A percentile compares a stretch with the other conserved stretches of the same genome.
These are phyloP conservation scores for Dissophora globulifera DNA, from an alignment of 192 early-diverging fungal genomes.

Conservation along the genomic window DNA sequence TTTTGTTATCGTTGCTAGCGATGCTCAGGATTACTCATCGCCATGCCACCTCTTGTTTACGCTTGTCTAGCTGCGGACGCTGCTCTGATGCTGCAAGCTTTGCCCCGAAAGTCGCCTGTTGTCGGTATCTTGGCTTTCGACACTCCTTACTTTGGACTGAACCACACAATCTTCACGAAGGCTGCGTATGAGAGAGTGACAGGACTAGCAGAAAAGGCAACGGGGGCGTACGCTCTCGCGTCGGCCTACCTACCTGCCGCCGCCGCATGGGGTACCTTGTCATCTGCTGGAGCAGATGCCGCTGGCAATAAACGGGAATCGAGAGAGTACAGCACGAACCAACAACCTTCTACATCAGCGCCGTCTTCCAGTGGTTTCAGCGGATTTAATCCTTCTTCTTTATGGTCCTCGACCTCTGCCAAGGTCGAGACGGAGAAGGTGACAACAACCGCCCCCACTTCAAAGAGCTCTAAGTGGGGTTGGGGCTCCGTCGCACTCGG, in stretches of 20 bases:
- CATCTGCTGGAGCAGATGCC: not conserved
- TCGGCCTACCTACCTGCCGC: constrained; percentile 23
- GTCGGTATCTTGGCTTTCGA: constrained; percentile 67
- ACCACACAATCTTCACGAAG: constrained; percentile 50
- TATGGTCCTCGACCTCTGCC: constrained; percentile 12
- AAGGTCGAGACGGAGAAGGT: constrained; percentile 17
- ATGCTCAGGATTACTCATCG: too few relatives aligned
- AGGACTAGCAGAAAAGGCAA: constrained; percentile 45
- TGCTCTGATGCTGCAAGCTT: constrained; percentile 40
- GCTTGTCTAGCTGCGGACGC: constrained; percentile 58
- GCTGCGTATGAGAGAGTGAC: constrained; percentile 50
- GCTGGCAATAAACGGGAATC: not conserved
- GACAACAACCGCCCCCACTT: constrained; percentile 7
- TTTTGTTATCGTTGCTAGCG: too few relatives aligned
- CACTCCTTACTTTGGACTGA: constrained; percentile 65
- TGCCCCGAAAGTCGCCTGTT: constrained; percentile 22
- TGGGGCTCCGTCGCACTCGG: constrained; percentile 51
- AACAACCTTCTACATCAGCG: not conserved
- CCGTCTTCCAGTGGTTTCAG: constrained; percentile 18
- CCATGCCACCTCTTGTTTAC: not conserved
- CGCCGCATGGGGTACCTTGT: constrained; percentile 8
- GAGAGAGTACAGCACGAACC: not conserved
- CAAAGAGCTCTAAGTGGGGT: constrained; percentile 54
- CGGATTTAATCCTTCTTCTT: constrained; percentile 14
- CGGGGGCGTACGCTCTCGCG: constrained; percentile 20